These are phyloP conservation scores for Plasmodium coatneyi DNA, from an alignment of 169 alveolate species.

Conservation along the genomic window DNA sequence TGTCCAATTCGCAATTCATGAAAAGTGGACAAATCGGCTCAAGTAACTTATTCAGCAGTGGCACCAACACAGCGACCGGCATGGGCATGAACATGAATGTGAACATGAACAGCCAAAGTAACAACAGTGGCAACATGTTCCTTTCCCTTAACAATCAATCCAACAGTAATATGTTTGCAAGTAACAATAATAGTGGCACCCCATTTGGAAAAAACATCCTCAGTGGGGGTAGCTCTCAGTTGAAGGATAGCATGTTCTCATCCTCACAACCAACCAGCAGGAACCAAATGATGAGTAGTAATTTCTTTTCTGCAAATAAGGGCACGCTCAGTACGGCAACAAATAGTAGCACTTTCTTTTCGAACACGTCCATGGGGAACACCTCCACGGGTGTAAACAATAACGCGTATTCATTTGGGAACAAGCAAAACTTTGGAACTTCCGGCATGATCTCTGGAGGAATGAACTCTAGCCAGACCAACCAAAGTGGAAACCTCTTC, in stretches of 20 bases:
- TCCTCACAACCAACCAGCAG: neutral
- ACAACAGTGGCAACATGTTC: constrained; percentile 16
- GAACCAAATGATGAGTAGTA: constrained; percentile 27
- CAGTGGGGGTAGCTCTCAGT: neutral
- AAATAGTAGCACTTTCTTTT: neutral
- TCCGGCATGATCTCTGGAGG: neutral
- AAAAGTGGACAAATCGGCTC: neutral
- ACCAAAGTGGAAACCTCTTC: neutral
- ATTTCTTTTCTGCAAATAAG: constrained; percentile 15
- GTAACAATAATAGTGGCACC: constrained; percentile 4
- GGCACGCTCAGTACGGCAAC: neutral
- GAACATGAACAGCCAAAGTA: neutral
- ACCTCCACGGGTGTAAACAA: neutral
- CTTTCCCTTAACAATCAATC: neutral
- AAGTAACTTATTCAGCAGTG: neutral
- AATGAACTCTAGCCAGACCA: neutral
- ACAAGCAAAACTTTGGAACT: neutral
- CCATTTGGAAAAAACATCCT: neutral
- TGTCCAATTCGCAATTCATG: neutral
- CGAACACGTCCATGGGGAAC: neutral
- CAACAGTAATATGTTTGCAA: neutral
- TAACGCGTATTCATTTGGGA: neutral
- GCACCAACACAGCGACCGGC: neutral
- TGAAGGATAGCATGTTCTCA: constrained; percentile 17
- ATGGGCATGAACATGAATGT: neutral